Evolutionary conservation across 2,329 filamentous ascomycete species (phyloP), one percentile per base, ranked within the genome.

Genomic region (Diplocarpon rosae): DNA sequence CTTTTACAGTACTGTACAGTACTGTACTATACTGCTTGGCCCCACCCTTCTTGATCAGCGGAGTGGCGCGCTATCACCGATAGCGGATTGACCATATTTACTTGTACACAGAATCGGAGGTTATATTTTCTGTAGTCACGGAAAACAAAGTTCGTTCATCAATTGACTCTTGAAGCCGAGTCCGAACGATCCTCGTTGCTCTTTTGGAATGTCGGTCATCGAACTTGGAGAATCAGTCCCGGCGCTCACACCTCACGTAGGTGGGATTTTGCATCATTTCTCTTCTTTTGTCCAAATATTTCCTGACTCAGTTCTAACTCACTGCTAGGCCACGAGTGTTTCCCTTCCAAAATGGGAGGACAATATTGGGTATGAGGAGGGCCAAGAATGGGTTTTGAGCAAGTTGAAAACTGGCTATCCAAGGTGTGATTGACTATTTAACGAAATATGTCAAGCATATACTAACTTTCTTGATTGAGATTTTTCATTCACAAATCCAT

Each of bases 351-450:
- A 88, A 66, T 98, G 92, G 92, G 74, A 73, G 53, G 73, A 88
- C 53, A 96, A 94, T 58, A 72, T 98, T 32, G 90, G 79, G 33
- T 98, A 98, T 60, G 92, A 98, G 64, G 88, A 98, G 64, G 90
- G 88, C 40, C 75, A 93, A 61, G 70, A 80, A 45, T 92, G 86
- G 82, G 85, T 98, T n/a, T 52, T 92, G 14, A 75, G 73, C 51
- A 83, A 80, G 60, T 83, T 98, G 88, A 73, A 77, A 52, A 93
- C 85, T 36, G 92, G 92, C 30, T 98, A 98, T 64, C 92, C 92
- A 49, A 77, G 84, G 81, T 85, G 64, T 47, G 47, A 39, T 31
- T 36, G 28, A 13, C 34, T 29, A 28, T 27, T 12, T 17, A 38
- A 27, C 17, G 11, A 14, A 37, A 7, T 27, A n/a, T n/a, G 43